phyloP scores from a whole-genome alignment of 2,329 filamentous ascomycete species.

The Microdochium nivale region DNA sequence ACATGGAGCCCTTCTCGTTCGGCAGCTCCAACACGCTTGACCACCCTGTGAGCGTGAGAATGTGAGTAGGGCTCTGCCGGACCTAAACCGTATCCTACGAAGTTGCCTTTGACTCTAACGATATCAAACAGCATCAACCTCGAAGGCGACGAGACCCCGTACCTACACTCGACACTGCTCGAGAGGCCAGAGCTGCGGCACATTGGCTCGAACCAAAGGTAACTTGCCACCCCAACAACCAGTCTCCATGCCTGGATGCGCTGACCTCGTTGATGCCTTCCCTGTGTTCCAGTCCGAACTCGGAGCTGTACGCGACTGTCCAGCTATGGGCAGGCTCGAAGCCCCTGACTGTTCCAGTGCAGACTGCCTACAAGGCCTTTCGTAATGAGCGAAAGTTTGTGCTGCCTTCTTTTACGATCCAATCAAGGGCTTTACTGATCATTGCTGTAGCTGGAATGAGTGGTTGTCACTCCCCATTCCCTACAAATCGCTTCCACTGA shows the following conservation, averaged over 20 bases:
- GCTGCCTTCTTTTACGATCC: not conserved
- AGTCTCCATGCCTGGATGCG: not conserved
- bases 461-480: constrained; percentile 85
- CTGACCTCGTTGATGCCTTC: constrained; percentile 13
- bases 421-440: constrained; percentile 6
- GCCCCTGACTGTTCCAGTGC: constrained; percentile 80
- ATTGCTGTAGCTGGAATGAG: constrained; percentile 69
- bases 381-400: constrained; percentile 57
- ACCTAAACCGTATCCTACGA: too few relatives aligned
- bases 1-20: constrained; percentile 94
- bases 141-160: constrained; percentile 68
- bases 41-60: constrained; percentile 60
- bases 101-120: too few relatives aligned
- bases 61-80: constrained; percentile 32
- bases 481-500: constrained; percentile 73
- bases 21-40: constrained; percentile 79
- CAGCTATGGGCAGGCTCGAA: constrained; percentile 97
- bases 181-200: constrained; percentile 74
- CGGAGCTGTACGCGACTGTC: constrained; percentile 85
- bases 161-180: constrained; percentile 70
- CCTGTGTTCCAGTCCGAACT: constrained; percentile 62
- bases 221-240: constrained; percentile 5
- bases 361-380: constrained; percentile 90
- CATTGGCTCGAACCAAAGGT: constrained; percentile 78
- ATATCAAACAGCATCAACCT: constrained; percentile 32